Evolutionary conservation across 331 rosid species (phyloP), one percentile per base, ranked within the genome.

Genomic region (Prunus yedoensis): DNA sequence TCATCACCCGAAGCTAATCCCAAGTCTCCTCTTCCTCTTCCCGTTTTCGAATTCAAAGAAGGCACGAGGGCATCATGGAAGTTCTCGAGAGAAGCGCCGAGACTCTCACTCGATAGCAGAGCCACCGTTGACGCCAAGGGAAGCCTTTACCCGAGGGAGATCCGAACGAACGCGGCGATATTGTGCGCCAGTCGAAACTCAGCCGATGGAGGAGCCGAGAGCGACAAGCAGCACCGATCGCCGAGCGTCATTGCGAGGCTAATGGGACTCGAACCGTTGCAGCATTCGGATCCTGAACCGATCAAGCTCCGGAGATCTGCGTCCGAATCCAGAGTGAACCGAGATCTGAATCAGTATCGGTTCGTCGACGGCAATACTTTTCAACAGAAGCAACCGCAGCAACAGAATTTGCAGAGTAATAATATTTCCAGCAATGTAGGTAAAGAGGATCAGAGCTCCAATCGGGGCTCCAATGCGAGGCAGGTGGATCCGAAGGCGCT

Each of bases 241-340:
- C 96, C 97, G 3, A 95, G 99, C 78, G 99, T 95, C 10, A 88
- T 95, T 25, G 97, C 93, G 0, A 87, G 93, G 79, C 86, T 95
- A 25, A 95, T 95, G 99, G 99, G 99, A 20, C 91, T 95, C 3
- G 97, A 89, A 59, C 82, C 93, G 4, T 27, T 90, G n/a, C 85
- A 84, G 2, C 85, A 73, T 66, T 85, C 96, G 16, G 89, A 85
- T 51, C 81, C 90, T 0, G 85, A 85, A 70, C 88, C 90, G 59
- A 58, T 23, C 10, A 90, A 86, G 84, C 97, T 95, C 11, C 90
- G 94, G 66, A 86, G 99, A 85, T 95, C 99, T 16, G 88, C 91
- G 0, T 95, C 99, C 5, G 99, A 92, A 76, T 95, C 99, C 25
- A 88, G 99, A 71, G 91, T 85, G 3, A 74, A 85, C 69, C 83